A percentile compares a stretch with the other conserved stretches of the same genome.
phyloP scores from a whole-genome alignment of 345 rosid species.

The Arabis hirsuta region DNA sequence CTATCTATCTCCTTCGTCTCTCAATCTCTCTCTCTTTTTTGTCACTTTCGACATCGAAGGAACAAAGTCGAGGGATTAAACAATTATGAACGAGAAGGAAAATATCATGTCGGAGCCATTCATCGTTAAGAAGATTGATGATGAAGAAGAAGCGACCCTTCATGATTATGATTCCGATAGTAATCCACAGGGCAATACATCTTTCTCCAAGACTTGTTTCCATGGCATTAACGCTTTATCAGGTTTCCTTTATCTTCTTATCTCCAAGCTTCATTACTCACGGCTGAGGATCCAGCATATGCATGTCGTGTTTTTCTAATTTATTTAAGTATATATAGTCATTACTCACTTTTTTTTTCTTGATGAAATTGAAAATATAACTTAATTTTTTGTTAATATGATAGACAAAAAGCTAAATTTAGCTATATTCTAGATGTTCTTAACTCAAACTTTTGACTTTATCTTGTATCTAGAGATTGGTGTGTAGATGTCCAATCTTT shows the following conservation, averaged over 20 bases:
- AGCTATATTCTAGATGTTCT: constrained; percentile 1
- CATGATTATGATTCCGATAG: constrained; percentile 1
- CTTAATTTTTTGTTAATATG: not conserved
- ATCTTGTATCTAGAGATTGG: constrained; percentile 29
- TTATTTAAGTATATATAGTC: no score
- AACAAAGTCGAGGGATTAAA: constrained; percentile 20
- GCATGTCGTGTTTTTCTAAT: not conserved
- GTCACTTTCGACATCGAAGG: constrained; percentile 19
- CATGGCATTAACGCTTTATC: constrained; percentile 72
- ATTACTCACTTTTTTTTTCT: not conserved
- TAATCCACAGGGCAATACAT: constrained; percentile 42
- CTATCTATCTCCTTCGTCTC: constrained; percentile 9
- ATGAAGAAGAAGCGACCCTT: constrained; percentile 45
- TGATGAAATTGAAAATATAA: not conserved
- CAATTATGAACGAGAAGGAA: constrained; percentile 24
- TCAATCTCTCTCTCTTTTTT: constrained; percentile 12
- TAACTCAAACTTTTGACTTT: constrained; percentile 27
- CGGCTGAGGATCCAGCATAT: constrained; percentile 1
- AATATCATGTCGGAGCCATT: constrained; percentile 42
- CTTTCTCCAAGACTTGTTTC: constrained; percentile 62
- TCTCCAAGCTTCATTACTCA: constrained; percentile 21
- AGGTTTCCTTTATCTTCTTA: constrained; percentile 50
- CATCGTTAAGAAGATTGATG: constrained; percentile 36
- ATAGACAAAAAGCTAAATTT: constrained; percentile 7
- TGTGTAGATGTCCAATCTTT: constrained; percentile 11